Conservation (phyloP, 2,329 filamentous ascomycete genomes). For the Aureobasidium sp. region DNA sequence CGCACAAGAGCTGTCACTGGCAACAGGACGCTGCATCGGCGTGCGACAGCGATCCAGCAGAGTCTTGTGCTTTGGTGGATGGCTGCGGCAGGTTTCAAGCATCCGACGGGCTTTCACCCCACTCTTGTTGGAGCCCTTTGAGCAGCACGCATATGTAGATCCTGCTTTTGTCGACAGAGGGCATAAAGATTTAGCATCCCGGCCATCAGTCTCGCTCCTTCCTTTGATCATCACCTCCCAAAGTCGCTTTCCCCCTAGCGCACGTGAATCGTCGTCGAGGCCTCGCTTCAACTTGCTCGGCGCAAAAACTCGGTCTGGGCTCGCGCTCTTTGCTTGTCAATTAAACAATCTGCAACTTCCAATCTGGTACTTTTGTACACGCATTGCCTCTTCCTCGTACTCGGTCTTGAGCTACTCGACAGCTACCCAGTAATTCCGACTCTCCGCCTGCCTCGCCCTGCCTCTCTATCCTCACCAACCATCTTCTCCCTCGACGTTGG, state of each 20-base stretch:
- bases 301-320: slow-evolving; percentile 12
- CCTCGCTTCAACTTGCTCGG: slow-evolving; percentile 11
- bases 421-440: neutral
- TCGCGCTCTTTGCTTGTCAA: neutral
- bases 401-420: neutral
- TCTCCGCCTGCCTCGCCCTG: neutral
- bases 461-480: neutral
- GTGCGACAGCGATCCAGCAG: slow-evolving; percentile 9
- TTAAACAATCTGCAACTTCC: slow-evolving; percentile 7
- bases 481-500: neutral
- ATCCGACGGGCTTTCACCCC: slow-evolving; percentile 4
- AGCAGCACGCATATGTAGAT: too few relatives aligned
- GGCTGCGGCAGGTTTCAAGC: slow-evolving; percentile 1
- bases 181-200: neutral
- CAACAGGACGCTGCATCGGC: slow-evolving; percentile 1
- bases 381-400: neutral
- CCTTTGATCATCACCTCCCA: neutral
- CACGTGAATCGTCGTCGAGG: too few relatives aligned
- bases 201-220: neutral
- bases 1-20: neutral
- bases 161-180: neutral
- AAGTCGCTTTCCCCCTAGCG: neutral
- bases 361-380: neutral
- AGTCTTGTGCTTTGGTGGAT: slow-evolving; percentile 8
- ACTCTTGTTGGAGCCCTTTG: neutral